Evolutionary conservation across 495 filamentous ascomycete species (phyloP).

Genomic region (Geoglossum glabrum): DNA sequence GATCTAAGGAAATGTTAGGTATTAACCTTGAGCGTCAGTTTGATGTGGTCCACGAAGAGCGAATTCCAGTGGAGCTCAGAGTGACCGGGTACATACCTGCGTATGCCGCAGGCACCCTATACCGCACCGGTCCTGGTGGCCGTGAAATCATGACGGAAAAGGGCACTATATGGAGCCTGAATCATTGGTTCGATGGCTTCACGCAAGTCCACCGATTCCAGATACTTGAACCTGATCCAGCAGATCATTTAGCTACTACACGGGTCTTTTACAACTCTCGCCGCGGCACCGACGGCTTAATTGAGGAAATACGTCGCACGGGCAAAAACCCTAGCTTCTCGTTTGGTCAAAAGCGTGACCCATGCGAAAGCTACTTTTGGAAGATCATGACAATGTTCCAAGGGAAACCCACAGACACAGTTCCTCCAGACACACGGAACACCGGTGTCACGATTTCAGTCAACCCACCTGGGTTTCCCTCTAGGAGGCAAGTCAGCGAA

Average conservation of each 20-base stretch:
- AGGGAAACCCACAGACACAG: neutral
- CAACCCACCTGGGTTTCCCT: conserved; percentile 30
- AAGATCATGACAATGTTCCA: conserved; percentile 40
- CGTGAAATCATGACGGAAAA: conserved; percentile 34
- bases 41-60: conserved; percentile 28
- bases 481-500: conserved; percentile 1
- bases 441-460: conserved; percentile 39
- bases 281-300: conserved; percentile 32
- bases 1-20: neutral
- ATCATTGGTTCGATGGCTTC: conserved; percentile 70
- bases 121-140: conserved; percentile 50
- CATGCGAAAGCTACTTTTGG: conserved; percentile 44
- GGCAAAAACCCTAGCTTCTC: conserved; percentile 27
- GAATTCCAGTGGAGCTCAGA: conserved; percentile 25
- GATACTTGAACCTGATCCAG: conserved; percentile 22
- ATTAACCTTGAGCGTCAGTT: conserved; percentile 20
- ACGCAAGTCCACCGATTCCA: conserved; percentile 56
- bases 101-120: conserved; percentile 41
- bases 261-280: conserved; percentile 56
- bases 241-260: conserved; percentile 12
- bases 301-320: conserved; percentile 31
- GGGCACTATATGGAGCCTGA: conserved; percentile 31
- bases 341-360: conserved; percentile 47
- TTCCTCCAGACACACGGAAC: conserved; percentile 22
- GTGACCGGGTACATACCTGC: conserved; percentile 29